A percentile compares a stretch with the other conserved stretches of the same genome.
These are phyloP conservation scores for Daldinia concentrica DNA, from an alignment of 495 filamentous ascomycete genomes.

Conservation along the genomic window DNA sequence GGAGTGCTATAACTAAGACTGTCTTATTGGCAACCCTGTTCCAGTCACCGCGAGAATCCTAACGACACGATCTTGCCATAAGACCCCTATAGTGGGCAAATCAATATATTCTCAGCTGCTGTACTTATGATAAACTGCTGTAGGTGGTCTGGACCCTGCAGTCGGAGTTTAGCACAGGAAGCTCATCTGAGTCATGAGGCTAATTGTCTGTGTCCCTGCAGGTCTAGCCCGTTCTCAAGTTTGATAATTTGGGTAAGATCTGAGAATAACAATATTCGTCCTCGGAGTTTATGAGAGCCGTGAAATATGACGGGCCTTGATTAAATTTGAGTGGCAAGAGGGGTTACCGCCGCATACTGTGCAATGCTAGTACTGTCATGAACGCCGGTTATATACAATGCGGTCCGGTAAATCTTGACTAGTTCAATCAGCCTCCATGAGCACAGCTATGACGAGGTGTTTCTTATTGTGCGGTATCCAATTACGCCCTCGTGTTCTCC, in stretches of 20 bases:
- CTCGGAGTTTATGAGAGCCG: neutral
- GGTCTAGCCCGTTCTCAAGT: neutral
- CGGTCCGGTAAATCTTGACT: constrained; percentile 19
- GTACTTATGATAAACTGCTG: neutral
- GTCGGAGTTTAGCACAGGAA: neutral
- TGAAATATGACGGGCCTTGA: constrained; percentile 8
- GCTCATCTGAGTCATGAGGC: neutral
- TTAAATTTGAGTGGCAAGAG: constrained; percentile 16
- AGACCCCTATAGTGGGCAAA: neutral
- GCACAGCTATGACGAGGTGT: neutral
- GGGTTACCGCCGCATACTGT: constrained; percentile 15
- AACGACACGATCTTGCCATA: neutral
- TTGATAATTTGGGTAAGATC: constrained; percentile 1
- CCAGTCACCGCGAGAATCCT: neutral
- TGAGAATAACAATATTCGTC: neutral
- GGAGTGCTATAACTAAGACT: neutral
- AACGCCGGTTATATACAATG: constrained; percentile 34
- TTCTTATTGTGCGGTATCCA: constrained; percentile 5
- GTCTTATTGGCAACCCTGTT: neutral
- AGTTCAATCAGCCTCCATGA: constrained; percentile 4
- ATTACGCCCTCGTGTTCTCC: neutral
- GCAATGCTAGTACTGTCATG: neutral
- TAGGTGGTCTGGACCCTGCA: neutral
- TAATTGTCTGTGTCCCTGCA: neutral
- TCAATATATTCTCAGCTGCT: neutral